Evolutionary conservation across 371 early-diverging fungal species (phyloP).

Genomic region (Coemansia sp.): DNA sequence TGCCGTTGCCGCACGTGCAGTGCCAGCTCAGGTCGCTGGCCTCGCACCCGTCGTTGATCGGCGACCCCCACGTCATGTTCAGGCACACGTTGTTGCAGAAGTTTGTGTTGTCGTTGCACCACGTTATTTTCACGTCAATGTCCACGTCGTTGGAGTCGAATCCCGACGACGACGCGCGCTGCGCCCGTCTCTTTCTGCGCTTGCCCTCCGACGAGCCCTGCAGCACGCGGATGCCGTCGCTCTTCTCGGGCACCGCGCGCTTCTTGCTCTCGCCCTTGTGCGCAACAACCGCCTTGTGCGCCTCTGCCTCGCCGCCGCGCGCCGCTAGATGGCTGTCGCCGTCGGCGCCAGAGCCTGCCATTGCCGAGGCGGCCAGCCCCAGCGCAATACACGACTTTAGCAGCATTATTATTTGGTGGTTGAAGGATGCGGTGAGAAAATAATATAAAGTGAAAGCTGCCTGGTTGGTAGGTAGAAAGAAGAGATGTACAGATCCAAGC

Average conservation of each 20-base stretch:
- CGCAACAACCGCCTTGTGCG: conserved; percentile 1
- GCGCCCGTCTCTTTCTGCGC: conserved; percentile 24
- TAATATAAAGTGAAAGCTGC: not conserved
- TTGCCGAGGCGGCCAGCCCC: conserved; percentile 29
- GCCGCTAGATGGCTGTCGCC: conserved; percentile 1
- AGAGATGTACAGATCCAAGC: too few relatives aligned
- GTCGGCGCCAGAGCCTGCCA: conserved; percentile 4
- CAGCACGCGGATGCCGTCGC: conserved; percentile 20
- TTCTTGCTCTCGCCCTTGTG: not conserved
- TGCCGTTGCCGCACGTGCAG: conserved; percentile 53
- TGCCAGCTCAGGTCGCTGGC: conserved; percentile 45
- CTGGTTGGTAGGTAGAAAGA: too few relatives aligned
- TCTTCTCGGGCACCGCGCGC: conserved; percentile 3
- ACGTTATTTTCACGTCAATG: conserved; percentile 45
- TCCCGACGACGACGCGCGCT: conserved; percentile 22
- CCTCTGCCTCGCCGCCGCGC: not conserved
- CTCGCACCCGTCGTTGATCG: conserved; percentile 49
- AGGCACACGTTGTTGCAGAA: conserved; percentile 54
- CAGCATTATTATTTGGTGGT: conserved; percentile 16
- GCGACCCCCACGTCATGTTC: conserved; percentile 48
- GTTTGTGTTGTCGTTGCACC: conserved; percentile 54
- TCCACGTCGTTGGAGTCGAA: conserved; percentile 37
- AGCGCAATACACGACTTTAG: conserved; percentile 27
- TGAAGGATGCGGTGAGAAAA: not conserved
- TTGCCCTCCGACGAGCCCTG: conserved; percentile 14